Evolutionary conservation across 73 alveolate genomes (phyloP).

Genomic region (Urostyla sp.): DNA sequence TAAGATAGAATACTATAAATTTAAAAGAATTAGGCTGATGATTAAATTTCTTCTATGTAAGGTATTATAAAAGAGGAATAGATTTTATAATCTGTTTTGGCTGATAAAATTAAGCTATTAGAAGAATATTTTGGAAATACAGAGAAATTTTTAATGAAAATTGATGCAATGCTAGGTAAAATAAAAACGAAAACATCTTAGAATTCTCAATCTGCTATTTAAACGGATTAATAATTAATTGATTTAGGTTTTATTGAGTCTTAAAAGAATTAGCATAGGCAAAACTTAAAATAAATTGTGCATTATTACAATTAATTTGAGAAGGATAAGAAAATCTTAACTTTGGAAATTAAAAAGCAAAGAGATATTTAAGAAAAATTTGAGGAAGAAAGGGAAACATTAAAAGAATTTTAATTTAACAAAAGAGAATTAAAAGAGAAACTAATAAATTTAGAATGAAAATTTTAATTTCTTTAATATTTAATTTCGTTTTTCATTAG

Average conservation of each 20-base stretch:
- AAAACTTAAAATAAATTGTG: constrained; percentile 17
- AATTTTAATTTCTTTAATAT: no score
- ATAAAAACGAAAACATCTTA: background rate
- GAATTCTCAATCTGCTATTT: background rate
- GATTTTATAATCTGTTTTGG: constrained; percentile 31
- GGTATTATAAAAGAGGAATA: constrained; percentile 12
- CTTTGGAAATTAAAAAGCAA: background rate
- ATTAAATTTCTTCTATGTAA: background rate
- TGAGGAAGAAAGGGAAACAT: constrained; percentile 30
- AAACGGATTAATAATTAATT: background rate
- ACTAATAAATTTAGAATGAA: no score
- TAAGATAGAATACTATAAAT: background rate
- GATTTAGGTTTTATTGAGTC: constrained; percentile 37
- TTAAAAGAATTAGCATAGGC: constrained; percentile 35
- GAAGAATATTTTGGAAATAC: constrained; percentile 37
- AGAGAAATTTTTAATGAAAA: constrained; percentile 35
- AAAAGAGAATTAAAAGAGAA: no score
- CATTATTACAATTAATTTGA: constrained; percentile 29
- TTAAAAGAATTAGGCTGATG: constrained; percentile 31
- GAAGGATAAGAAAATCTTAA: background rate
- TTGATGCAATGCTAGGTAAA: constrained; percentile 27
- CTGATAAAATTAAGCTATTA: constrained; percentile 22
- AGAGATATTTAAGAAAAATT: constrained; percentile 1
- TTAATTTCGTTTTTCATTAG: no score
- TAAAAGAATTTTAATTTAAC: no score